These are phyloP conservation scores for Paraphoma chrysanthemicola DNA, from an alignment of 2,329 filamentous ascomycete species.

Conservation along the genomic window DNA sequence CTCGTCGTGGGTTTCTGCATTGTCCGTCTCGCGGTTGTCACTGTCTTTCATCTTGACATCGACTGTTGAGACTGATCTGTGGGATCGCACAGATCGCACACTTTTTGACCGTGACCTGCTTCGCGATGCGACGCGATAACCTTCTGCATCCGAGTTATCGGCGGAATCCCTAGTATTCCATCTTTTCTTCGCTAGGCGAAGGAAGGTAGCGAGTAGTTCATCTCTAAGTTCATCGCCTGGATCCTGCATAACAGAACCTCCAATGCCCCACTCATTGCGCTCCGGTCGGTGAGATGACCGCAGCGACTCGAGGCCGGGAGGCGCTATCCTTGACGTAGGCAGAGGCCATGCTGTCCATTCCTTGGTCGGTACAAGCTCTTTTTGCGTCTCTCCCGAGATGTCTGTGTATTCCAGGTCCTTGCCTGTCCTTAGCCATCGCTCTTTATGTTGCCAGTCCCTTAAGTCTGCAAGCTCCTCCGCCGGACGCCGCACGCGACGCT, in stretches of 20 bases:
- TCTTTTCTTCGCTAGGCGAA: constrained; percentile 71
- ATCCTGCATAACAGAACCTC: constrained; percentile 49
- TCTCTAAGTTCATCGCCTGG: constrained; percentile 73
- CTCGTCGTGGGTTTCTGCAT: constrained; percentile 4
- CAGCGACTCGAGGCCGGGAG: constrained; percentile 55
- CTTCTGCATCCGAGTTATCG: constrained; percentile 15
- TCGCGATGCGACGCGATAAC: not conserved
- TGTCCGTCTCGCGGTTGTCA: not conserved
- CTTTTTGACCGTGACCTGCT: constrained; percentile 22
- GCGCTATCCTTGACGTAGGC: constrained; percentile 66
- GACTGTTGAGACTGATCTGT: not conserved
- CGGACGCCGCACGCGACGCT: constrained; percentile 52
- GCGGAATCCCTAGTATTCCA: constrained; percentile 54
- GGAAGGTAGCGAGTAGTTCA: constrained; percentile 69
- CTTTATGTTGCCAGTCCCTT: constrained; percentile 49
- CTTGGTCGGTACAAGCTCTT: constrained; percentile 56
- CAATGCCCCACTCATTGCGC: constrained; percentile 61
- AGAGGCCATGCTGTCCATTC: constrained; percentile 89
- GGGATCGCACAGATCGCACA: constrained; percentile 2
- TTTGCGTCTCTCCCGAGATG: constrained; percentile 33
- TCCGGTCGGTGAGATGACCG: constrained; percentile 44
- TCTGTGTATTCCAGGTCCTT: constrained; percentile 37
- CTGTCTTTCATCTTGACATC: constrained; percentile 15
- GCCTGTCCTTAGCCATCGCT: constrained; percentile 47
- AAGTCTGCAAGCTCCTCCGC: constrained; percentile 16